These are phyloP conservation scores for Atkinsonella hypoxylon DNA, from an alignment of 2,329 filamentous ascomycete genomes.

Conservation along the genomic window DNA sequence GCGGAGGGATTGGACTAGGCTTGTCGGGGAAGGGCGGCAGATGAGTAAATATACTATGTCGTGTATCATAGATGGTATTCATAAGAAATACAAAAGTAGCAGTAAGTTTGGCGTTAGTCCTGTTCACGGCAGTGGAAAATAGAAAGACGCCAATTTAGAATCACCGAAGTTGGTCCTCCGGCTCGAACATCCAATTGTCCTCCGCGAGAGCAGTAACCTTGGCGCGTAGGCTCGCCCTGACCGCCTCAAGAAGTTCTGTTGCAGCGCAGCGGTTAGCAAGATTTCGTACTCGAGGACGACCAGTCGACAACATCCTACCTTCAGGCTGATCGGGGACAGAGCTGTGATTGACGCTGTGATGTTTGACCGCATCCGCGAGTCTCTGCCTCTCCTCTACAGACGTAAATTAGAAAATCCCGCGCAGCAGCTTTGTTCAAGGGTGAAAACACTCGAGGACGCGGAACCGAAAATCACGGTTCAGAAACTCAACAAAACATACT, in stretches of 20 bases:
- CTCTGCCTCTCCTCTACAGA: slow-evolving; percentile 44
- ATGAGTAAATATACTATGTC: slow-evolving; percentile 3
- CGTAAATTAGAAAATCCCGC: neutral
- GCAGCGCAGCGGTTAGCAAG: neutral
- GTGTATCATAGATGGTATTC: neutral
- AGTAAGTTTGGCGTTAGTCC: neutral
- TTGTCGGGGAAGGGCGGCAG: slow-evolving; percentile 2
- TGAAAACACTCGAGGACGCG: neutral
- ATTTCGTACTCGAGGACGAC: neutral
- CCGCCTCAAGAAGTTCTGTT: slow-evolving; percentile 57
- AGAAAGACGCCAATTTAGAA: slow-evolving; percentile 1
- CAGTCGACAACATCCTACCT: slow-evolving; percentile 32
- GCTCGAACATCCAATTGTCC: slow-evolving; percentile 87
- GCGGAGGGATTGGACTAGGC: slow-evolving; percentile 48
- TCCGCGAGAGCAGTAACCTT: slow-evolving; percentile 66
- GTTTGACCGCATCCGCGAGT: slow-evolving; percentile 48
- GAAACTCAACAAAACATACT: slow-evolving; percentile 24
- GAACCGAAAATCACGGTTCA: neutral
- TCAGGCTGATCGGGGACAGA: slow-evolving; percentile 50
- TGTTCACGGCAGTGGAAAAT: slow-evolving; percentile 11
- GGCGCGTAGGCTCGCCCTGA: slow-evolving; percentile 56
- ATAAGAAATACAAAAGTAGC: neutral
- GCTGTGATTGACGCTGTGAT: slow-evolving; percentile 44
- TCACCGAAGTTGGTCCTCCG: slow-evolving; percentile 41
- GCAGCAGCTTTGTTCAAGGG: neutral